These are phyloP conservation scores for Gillenia trifoliata DNA, from an alignment of 306 rosid genomes.

Conservation along the genomic window DNA sequence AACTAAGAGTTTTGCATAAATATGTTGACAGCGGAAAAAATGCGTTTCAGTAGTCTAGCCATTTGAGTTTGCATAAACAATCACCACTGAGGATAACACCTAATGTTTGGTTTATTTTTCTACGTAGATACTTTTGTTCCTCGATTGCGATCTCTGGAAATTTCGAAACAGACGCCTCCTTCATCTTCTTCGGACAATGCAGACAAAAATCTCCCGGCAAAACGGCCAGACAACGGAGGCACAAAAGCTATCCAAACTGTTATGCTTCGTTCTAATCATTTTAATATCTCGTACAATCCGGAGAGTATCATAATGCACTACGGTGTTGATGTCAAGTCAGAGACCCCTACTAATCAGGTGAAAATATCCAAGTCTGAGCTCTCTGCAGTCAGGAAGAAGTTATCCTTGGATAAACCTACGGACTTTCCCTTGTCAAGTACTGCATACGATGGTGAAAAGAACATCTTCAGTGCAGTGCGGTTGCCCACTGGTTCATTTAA, in stretches of 20 bases:
- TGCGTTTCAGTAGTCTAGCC: background rate
- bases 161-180: conserved; percentile 6
- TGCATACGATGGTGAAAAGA: conserved; percentile 69
- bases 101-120: no score
- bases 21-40: no score
- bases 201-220: conserved; percentile 31
- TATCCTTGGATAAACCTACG: conserved; percentile 44
- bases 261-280: conserved; percentile 50
- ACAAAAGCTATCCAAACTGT: conserved; percentile 17
- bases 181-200: conserved; percentile 5
- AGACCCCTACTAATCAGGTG: conserved; percentile 29
- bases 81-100: background rate
- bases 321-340: conserved; percentile 43
- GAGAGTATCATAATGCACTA: conserved; percentile 49
- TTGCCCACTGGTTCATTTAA: conserved; percentile 51
- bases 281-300: conserved; percentile 39
- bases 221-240: conserved; percentile 66
- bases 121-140: conserved; percentile 23
- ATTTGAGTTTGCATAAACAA: background rate
- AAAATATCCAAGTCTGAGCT: conserved; percentile 46
- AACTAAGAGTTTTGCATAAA: background rate
- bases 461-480: conserved; percentile 45
- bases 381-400: conserved; percentile 42
- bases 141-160: conserved; percentile 19
- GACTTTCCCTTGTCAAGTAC: conserved; percentile 48